Base-by-base conservation (phyloP, 2,329 filamentous ascomycete genomes). In the Talaromyces atroroseus region DNA sequence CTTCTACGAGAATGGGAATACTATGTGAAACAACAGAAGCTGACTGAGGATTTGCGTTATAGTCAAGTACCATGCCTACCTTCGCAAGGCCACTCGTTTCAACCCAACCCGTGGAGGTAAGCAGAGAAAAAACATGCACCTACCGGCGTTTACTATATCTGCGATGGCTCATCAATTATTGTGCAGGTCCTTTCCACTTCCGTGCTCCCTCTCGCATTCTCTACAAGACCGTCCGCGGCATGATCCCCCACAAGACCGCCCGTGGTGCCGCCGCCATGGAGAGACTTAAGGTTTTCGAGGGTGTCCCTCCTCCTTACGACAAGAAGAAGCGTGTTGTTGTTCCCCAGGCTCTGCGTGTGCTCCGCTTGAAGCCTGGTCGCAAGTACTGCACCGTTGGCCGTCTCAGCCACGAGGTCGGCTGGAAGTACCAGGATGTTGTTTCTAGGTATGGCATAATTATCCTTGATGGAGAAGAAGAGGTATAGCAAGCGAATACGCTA, bases 1-100 rank as follows among this genome's bases (percentile, higher is more conserved):
- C 20, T 47, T n/a, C 18, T 45, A 45, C 29, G 57, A 60, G 14
- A 60, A 46, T 57, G 11, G 42, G 40, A 29, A 12, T 46, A 54
- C 14, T 29, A n/a, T 42, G 34, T 29, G 20, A 18, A 47, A 34
- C 23, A 42, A 49, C 62, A 49, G 4, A 58, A 60, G 36, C 82
- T 87, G 73, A 86, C 75, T 66, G 64, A 64, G 61, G 60, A 62
- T 65, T 59, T 53, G 56, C 58, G 61, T 58, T 78, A 82, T 76
- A 99, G 94, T 99, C 82, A 99, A 99, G 90, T 99, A 99, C 88
- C 90, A 94, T 79, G 90, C 94, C 80, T 97, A 97, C 85, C 88
- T 99, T 75, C 91, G 94, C 85, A 99, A 99, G 89, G 94, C 95
- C 83, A 99, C 94, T 78, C 90, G 94, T 80, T 99, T 87, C 89